phyloP scores from a whole-genome alignment of 495 filamentous ascomycete genomes.

The Penicillium atrosanguineum region DNA sequence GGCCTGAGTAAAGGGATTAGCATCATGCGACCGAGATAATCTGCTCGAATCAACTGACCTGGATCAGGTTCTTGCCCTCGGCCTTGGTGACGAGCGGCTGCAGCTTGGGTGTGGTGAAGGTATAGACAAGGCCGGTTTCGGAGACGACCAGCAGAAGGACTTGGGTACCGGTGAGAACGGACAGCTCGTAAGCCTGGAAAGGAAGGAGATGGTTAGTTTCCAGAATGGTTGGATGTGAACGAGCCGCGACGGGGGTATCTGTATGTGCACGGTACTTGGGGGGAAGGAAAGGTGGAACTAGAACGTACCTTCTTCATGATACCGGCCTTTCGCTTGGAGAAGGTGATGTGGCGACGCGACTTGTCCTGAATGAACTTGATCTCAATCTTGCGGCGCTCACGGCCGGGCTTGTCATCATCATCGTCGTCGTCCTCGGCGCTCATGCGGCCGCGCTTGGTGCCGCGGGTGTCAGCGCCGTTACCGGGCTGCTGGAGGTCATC shows the following conservation, averaged over 20 bases:
- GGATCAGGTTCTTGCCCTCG: slow-evolving; percentile 99
- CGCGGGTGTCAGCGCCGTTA: slow-evolving; percentile 67
- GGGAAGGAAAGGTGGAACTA: no score
- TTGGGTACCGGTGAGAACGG: slow-evolving; percentile 96
- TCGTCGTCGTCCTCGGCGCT: slow-evolving; percentile 95
- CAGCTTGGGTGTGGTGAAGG: slow-evolving; percentile 98
- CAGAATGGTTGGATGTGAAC: background rate
- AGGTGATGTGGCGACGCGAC: slow-evolving; percentile 99
- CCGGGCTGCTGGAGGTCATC: slow-evolving; percentile 52
- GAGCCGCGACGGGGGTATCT: background rate
- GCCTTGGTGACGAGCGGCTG: slow-evolving; percentile 98
- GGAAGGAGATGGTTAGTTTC: background rate
- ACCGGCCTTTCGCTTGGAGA: slow-evolving; percentile 99
- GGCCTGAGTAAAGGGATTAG: slow-evolving; percentile 53
- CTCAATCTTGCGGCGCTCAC: slow-evolving; percentile 99
- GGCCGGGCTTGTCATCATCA: slow-evolving; percentile 95
- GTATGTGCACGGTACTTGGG: background rate
- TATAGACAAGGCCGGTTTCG: slow-evolving; percentile 97
- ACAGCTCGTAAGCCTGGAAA: slow-evolving; percentile 90
- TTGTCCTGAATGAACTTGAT: slow-evolving; percentile 99
- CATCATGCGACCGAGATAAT: background rate
- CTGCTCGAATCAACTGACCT: slow-evolving; percentile 56
- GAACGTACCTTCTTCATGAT: slow-evolving; percentile 99
- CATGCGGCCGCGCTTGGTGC: slow-evolving; percentile 86
- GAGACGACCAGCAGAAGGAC: slow-evolving; percentile 96